Percentiles rank a stretch among this genome's conserved stretches.
Evolutionary conservation across 441 rosid genomes (phyloP).

Genomic region (Rhodomyrtus psidioides): DNA sequence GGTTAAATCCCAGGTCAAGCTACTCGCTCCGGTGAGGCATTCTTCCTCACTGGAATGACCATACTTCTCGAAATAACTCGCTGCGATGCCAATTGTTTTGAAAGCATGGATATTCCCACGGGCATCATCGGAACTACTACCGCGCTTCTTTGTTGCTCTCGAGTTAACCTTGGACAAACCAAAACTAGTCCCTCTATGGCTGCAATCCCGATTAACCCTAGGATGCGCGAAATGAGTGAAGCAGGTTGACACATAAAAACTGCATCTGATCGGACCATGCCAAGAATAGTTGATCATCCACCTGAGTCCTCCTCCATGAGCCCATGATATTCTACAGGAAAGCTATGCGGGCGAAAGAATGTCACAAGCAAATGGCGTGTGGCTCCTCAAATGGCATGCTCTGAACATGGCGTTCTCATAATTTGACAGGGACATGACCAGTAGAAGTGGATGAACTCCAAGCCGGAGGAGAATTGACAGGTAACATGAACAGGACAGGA

Average conservation of each 20-base stretch:
- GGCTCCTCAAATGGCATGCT: not conserved
- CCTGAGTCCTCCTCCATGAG: not conserved
- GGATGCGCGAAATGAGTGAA: not conserved
- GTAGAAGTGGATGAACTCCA: not conserved
- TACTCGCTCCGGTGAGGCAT: not conserved
- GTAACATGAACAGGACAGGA: not conserved
- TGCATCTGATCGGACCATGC: not conserved
- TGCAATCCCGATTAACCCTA: not conserved
- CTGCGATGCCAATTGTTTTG: not conserved
- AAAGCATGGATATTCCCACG: not conserved
- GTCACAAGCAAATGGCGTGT: not conserved
- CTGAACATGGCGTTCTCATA: not conserved
- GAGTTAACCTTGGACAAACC: not conserved
- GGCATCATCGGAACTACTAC: not conserved
- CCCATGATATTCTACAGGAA: not conserved
- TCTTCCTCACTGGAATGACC: not conserved
- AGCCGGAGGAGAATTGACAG: not conserved
- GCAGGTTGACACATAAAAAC: not conserved
- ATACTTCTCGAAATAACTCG: not conserved
- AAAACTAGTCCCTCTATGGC: not conserved
- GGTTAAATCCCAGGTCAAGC: not conserved
- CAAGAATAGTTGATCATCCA: not conserved
- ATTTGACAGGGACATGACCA: not conserved
- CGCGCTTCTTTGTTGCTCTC: not conserved
- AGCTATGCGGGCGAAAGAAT: not conserved